Base-by-base conservation (phyloP, 306 rosid species). In the Castanopsis chinensis region DNA sequence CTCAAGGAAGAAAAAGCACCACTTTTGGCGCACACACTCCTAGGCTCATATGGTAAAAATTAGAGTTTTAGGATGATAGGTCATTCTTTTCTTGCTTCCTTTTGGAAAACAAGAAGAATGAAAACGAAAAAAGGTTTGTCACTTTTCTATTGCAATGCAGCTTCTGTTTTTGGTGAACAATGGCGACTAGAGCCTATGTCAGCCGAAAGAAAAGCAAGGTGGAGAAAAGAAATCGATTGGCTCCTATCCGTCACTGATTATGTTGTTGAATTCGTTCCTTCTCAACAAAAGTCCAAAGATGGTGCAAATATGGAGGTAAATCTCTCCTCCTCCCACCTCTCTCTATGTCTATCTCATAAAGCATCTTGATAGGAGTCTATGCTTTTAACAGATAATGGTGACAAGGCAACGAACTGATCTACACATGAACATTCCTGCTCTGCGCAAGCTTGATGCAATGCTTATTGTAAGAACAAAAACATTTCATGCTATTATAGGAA, bases 161-260 rank as follows among this genome's bases (percentile, higher is more conserved):
- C 99, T 89, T 90, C 99, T 64, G 91, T 93, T 82, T 96, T 93
- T 2, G 98, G 99, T 5, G 98, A 93, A 82, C 97, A 91, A 83
- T 76, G 77, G 73, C 92, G 94, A 20, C 87, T 96, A 78, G 98
- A 93, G 83, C 99, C 98, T 13, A 96, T 96, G 97, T 81, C 89
- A 0, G 78, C 68, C 0, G 99, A 93, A 51, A 84, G 97, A 82
- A 91, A 91, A 87, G 77, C 88, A 65, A 86, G 92, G 80, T 96
- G 99, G 99, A 87, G 85, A 80, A 96, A 93, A 83, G 99, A 96
- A 82, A 83, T 93, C 12, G 97, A 89, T 68, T 89, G 91, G 98
- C 95, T 96, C 72, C 88, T 93, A 69, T 93, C 92, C 15, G 98
- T 91, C 23, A 89, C 94, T 0, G 96, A 93, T 74, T 86, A 90